phyloP scores from a whole-genome alignment of 2,329 filamentous ascomycete species.

The Penicillium sclerotiorum region DNA sequence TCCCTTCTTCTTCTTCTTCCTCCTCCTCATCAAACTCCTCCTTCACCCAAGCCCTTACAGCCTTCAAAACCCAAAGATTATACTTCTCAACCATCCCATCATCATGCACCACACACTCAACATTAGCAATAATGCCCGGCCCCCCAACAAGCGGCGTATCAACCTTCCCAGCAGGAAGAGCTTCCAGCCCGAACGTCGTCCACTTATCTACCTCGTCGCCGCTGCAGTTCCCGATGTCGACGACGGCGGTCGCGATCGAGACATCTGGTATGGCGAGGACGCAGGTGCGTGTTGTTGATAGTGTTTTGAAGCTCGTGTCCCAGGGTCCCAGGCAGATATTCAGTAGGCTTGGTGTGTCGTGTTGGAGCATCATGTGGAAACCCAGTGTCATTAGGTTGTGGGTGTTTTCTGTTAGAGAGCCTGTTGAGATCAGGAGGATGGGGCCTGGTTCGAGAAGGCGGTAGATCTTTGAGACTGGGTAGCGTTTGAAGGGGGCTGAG shows the following conservation, averaged over 20 bases:
- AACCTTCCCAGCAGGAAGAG: slow-evolving; percentile 31
- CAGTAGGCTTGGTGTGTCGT: slow-evolving; percentile 37
- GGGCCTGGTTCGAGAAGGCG: slow-evolving; percentile 42
- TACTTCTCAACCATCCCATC: slow-evolving; percentile 37
- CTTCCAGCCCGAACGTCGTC: slow-evolving; percentile 32
- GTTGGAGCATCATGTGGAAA: slow-evolving; percentile 44
- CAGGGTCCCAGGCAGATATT: slow-evolving; percentile 38
- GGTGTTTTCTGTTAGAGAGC: slow-evolving; percentile 31
- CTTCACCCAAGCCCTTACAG: slow-evolving; percentile 37
- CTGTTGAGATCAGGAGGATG: slow-evolving; percentile 39
- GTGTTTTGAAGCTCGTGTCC: slow-evolving; percentile 29
- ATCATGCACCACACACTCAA: slow-evolving; percentile 42
- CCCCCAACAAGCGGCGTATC: slow-evolving; percentile 38
- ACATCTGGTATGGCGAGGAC: slow-evolving; percentile 38
- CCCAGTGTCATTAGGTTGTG: slow-evolving; percentile 44
- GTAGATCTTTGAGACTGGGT: slow-evolving; percentile 28
- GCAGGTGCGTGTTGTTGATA: slow-evolving; percentile 16
- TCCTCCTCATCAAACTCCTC: slow-evolving; percentile 18
- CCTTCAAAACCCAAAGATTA: slow-evolving; percentile 38
- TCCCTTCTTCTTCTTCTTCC: background rate
- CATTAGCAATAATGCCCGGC: slow-evolving; percentile 34
- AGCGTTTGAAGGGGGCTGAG: slow-evolving; percentile 2
- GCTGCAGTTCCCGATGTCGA: slow-evolving; percentile 41
- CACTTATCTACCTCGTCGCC: slow-evolving; percentile 32
- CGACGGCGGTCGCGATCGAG: slow-evolving; percentile 32